Percentiles rank a stretch among this genome's conserved stretches.
These are phyloP conservation scores for Lablab purpureus DNA, from an alignment of 306 rosid species.

Conservation along the genomic window DNA sequence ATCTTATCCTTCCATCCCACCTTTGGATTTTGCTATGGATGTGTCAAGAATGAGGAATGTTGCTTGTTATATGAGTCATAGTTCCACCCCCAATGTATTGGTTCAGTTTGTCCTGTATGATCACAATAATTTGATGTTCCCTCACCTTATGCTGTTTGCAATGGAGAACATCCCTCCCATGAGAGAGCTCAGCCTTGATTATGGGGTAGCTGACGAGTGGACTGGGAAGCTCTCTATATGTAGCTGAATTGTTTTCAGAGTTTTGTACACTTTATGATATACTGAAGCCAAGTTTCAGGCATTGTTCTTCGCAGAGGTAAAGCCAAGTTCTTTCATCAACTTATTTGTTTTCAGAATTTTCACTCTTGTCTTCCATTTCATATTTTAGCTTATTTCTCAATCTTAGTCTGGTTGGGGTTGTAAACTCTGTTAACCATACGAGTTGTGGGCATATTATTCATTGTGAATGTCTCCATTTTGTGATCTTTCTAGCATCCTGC, in stretches of 20 bases:
- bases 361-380: neutral
- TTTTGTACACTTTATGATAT: conserved; percentile 43
- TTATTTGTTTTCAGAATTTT: conserved; percentile 8
- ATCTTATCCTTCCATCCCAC: conserved; percentile 79
- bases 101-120: conserved; percentile 89
- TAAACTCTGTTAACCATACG: conserved; percentile 17
- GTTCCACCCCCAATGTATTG: conserved; percentile 79
- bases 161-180: conserved; percentile 97
- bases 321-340: conserved; percentile 25
- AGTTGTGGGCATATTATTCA: conserved; percentile 17
- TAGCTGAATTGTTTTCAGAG: conserved; percentile 60
- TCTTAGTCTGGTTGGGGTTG: conserved; percentile 25
- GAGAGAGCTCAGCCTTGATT: conserved; percentile 98
- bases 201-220: conserved; percentile 85
- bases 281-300: conserved; percentile 55
- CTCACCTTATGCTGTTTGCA: conserved; percentile 93
- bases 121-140: conserved; percentile 90
- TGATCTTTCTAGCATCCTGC: neutral
- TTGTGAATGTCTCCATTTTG: conserved; percentile 15
- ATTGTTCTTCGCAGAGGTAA: conserved; percentile 56
- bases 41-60: conserved; percentile 95
- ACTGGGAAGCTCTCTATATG: conserved; percentile 77
- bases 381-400: neutral
- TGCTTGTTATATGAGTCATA: conserved; percentile 95
- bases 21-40: conserved; percentile 90